Evolutionary conservation across 495 filamentous ascomycete genomes (phyloP).

Genomic region (Bacidia rubella): DNA sequence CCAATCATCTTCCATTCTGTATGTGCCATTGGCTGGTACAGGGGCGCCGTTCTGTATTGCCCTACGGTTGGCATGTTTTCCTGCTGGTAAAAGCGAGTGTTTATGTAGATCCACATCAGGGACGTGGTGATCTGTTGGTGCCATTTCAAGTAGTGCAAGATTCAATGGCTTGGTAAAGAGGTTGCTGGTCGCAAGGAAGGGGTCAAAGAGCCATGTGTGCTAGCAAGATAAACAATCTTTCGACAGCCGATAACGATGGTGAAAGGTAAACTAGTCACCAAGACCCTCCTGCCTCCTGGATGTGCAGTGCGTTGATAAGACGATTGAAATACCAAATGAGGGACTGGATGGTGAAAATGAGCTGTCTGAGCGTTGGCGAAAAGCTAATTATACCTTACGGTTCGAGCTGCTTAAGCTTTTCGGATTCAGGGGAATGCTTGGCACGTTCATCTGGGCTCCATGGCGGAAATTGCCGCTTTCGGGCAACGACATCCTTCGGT

Average conservation of each 20-base stretch:
- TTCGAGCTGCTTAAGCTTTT: not conserved
- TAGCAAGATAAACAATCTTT: too few relatives aligned
- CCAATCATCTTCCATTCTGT: not conserved
- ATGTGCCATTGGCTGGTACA: not conserved
- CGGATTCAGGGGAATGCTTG: not conserved
- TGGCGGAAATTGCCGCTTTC: too few relatives aligned
- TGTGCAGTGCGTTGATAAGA: too few relatives aligned
- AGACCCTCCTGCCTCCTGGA: too few relatives aligned
- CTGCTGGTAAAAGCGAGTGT: not conserved
- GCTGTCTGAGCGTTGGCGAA: not conserved
- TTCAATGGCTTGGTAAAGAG: not conserved
- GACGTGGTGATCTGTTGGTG: not conserved
- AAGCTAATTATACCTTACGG: not conserved
- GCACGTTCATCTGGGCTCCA: not conserved
- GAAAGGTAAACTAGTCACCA: too few relatives aligned
- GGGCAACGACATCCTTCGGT: too few relatives aligned
- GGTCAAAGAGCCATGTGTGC: not conserved
- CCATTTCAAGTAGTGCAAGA: not conserved
- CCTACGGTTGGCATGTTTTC: not conserved
- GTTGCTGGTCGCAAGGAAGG: not conserved
- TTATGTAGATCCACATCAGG: not conserved
- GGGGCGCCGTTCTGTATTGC: not conserved
- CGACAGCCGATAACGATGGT: too few relatives aligned
- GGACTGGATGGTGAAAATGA: not conserved
- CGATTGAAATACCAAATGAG: not conserved